Evolutionary conservation across 2,329 filamentous ascomycete species (phyloP), one percentile per base, ranked within the genome.

Genomic region (Myriosclerotinia curreyana): DNA sequence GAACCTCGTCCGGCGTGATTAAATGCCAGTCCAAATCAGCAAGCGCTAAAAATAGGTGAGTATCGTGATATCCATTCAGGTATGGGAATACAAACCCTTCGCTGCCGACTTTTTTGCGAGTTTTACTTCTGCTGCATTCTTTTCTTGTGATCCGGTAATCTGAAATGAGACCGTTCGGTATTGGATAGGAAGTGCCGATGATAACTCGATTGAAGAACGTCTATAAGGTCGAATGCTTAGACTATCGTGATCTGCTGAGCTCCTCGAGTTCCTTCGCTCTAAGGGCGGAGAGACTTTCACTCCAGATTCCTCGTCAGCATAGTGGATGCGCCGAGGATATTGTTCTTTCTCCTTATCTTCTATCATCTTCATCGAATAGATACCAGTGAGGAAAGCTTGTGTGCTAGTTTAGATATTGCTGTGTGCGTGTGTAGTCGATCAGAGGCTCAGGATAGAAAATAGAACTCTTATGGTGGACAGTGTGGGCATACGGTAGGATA

Each of bases 11-110:
- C 8, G 80, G 70, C 0, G 83, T 74, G 11, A 89, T 75, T 0
- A 77, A 83, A 74, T 91, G 88, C 86, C 88, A 89, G 71, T 90
- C 85, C 52, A 90, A 79, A 64, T 81, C 80, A 55, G 81, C 82
- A 61, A 87, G 80, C 64, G 5, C 55, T 46, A 11, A 17, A 20
- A 22, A 25, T 14, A 6, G 25, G 20, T 48, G 9, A 36, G 31
- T 3, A 25, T 58, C 8, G 8, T 48, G 28, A 48, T 58, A 20
- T 20, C 2, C 12, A 46, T 11, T 58, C 14, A 48, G 9, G 5
- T 11, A 11, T 48, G 12, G 12, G 31, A 17, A 48, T 8, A 46
- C 20, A 17, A 34, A 22, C 86, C 83, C 83, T 62, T 53, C 34
- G 79, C 76, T 3, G 80, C 76, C 36, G 74, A 72, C 40, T 77